Conservation (phyloP, 2,329 filamentous ascomycete genomes). For the Phaeosphaeriaceae sp. region DNA sequence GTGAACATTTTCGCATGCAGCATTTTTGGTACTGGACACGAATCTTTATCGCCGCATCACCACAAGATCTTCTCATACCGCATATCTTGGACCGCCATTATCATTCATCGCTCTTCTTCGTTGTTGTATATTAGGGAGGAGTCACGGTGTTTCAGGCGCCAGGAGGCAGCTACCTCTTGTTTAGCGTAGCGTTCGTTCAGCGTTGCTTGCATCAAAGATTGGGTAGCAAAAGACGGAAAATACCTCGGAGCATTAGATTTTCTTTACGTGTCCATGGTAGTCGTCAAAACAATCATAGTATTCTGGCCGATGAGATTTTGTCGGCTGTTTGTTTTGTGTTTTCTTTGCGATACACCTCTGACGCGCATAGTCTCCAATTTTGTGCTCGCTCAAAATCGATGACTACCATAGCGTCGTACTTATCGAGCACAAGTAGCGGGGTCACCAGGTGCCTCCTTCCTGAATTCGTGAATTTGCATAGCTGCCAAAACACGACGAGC, state of each 20-base stretch:
- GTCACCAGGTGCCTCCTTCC: background rate
- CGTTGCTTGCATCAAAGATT: background rate
- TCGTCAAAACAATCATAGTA: background rate
- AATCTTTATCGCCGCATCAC: background rate
- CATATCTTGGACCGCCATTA: background rate
- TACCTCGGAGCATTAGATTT: background rate
- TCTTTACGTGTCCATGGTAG: background rate
- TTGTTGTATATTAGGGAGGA: slow-evolving; percentile 1
- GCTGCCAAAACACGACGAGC: background rate
- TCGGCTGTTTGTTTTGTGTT: too few species aligned
- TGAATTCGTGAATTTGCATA: background rate
- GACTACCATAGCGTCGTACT: too few species aligned
- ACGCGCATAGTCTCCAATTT: too few species aligned
- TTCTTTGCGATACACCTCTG: too few species aligned
- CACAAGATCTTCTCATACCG: background rate
- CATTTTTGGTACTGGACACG: background rate
- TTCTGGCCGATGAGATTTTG: too few species aligned
- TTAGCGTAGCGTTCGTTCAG: background rate
- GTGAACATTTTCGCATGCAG: slow-evolving; percentile 4
- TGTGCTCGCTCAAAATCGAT: too few species aligned
- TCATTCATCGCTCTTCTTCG: background rate
- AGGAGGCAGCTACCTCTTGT: background rate
- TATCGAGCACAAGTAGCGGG: background rate
- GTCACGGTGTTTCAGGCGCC: background rate
- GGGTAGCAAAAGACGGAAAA: background rate